phyloP scores from a whole-genome alignment of 2,329 filamentous ascomycete species.

The Cladosporium velox region DNA sequence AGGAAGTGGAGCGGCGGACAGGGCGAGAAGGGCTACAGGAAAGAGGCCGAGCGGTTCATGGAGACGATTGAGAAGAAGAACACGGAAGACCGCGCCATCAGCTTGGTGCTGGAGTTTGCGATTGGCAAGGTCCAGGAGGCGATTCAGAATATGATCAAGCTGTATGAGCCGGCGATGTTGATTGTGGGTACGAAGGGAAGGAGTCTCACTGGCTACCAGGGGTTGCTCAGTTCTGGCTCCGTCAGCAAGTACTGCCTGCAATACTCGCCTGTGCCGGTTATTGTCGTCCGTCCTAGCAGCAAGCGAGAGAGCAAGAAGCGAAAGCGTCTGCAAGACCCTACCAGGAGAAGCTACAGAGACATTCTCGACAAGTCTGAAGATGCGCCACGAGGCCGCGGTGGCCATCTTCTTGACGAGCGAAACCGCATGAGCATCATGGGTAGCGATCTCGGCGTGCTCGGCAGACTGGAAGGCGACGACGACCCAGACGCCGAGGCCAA shows the following conservation, averaged over 20 bases:
- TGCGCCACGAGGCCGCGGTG: constrained; percentile 45
- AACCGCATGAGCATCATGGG: constrained; percentile 50
- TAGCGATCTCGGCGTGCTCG: constrained; percentile 39
- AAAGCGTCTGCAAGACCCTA: constrained; percentile 77
- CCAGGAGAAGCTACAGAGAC: constrained; percentile 72
- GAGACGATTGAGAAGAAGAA: constrained; percentile 79
- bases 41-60: constrained; percentile 74
- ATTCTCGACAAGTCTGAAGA: constrained; percentile 68
- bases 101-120: constrained; percentile 80
- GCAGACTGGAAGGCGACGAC: constrained; percentile 32
- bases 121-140: constrained; percentile 88
- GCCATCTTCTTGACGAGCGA: constrained; percentile 55
- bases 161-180: constrained; percentile 88
- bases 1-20: constrained; percentile 42
- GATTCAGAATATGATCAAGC: constrained; percentile 87
- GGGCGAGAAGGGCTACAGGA: constrained; percentile 62
- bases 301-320: constrained; percentile 88
- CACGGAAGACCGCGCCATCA: constrained; percentile 78
- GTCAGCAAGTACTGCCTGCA: constrained; percentile 95
- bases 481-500: constrained; percentile 40
- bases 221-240: constrained; percentile 74
- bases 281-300: constrained; percentile 83
- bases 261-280: constrained; percentile 88
- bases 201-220: constrained; percentile 81
- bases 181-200: constrained; percentile 87